Percentiles rank a stretch among this genome's conserved stretches.
These are phyloP conservation scores for Ceratocystis variospora DNA, from an alignment of 2,329 filamentous ascomycete species.

Conservation along the genomic window DNA sequence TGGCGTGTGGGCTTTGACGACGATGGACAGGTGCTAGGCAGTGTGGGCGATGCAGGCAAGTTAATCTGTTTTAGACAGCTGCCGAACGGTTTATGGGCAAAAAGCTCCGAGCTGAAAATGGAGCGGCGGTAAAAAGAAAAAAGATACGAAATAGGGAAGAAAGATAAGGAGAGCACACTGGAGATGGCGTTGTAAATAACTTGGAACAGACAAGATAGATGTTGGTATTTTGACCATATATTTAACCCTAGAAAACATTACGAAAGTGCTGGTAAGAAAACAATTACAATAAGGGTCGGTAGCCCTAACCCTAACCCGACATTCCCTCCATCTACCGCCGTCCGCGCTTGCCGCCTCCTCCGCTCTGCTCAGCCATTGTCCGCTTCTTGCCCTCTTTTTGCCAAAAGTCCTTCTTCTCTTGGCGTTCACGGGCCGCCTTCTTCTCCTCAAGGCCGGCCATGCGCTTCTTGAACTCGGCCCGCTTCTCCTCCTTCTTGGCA, in stretches of 20 bases:
- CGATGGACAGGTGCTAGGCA: slow-evolving; percentile 58
- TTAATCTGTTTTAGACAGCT: slow-evolving; percentile 48
- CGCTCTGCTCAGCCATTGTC: slow-evolving; percentile 31
- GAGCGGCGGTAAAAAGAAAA: slow-evolving; percentile 29
- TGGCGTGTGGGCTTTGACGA: slow-evolving; percentile 63
- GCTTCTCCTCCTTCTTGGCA: slow-evolving; percentile 77
- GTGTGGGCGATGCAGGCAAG: slow-evolving; percentile 62
- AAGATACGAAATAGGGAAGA: not conserved
- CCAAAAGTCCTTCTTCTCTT: slow-evolving; percentile 89
- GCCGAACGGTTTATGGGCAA: slow-evolving; percentile 43
- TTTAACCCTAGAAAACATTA: slow-evolving; percentile 1
- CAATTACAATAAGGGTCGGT: not conserved
- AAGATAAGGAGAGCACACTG: not conserved
- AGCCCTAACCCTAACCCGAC: not conserved
- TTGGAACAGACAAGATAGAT: not conserved
- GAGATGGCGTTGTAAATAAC: not conserved
- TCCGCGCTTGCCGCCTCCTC: slow-evolving; percentile 26
- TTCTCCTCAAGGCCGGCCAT: slow-evolving; percentile 72
- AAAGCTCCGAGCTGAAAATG: slow-evolving; percentile 46
- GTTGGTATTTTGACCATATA: not conserved
- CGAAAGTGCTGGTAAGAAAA: not conserved
- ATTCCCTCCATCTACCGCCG: slow-evolving; percentile 15
- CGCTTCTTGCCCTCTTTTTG: slow-evolving; percentile 68
- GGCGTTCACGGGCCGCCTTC: slow-evolving; percentile 74
- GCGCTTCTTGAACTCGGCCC: slow-evolving; percentile 67